phyloP scores from a whole-genome alignment of 2,329 filamentous ascomycete species.

The Metarhizium robertsii region DNA sequence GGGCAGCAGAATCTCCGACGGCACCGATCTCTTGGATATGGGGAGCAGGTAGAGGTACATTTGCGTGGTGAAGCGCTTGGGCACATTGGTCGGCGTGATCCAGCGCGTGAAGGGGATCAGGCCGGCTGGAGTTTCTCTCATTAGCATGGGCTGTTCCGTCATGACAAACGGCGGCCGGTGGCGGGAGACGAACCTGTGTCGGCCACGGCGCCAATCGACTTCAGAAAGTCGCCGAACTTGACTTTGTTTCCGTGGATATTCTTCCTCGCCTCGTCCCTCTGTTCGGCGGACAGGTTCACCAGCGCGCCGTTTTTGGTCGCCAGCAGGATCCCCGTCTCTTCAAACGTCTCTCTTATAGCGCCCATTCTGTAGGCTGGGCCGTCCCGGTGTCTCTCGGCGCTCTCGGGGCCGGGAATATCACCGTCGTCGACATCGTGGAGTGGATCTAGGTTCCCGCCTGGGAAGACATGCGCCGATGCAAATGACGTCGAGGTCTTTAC shows the following conservation, averaged over 20 bases:
- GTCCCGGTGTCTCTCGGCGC: conserved; percentile 57
- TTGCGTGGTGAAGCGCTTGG: conserved; percentile 81
- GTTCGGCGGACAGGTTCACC: conserved; percentile 48
- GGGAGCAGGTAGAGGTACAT: conserved; percentile 95
- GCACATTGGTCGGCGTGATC: conserved; percentile 68
- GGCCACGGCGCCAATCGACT: conserved; percentile 43
- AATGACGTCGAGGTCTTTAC: conserved; percentile 77
- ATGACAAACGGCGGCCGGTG: neutral
- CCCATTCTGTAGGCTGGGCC: conserved; percentile 66
- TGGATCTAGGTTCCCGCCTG: conserved; percentile 73
- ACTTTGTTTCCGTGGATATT: conserved; percentile 58
- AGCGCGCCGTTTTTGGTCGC: conserved; percentile 47
- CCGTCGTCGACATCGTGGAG: conserved; percentile 81
- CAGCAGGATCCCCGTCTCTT: conserved; percentile 85
- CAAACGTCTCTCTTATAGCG: conserved; percentile 85
- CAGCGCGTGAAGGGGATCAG: conserved; percentile 82
- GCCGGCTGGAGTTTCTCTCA: conserved; percentile 31
- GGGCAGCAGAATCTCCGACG: conserved; percentile 49
- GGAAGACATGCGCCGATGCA: conserved; percentile 89
- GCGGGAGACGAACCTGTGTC: conserved; percentile 49
- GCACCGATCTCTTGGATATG: conserved; percentile 26
- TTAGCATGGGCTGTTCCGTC: neutral
- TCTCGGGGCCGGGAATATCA: conserved; percentile 31
- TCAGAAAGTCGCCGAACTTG: conserved; percentile 58
- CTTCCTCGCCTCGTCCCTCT: conserved; percentile 56